These are phyloP conservation scores for Lithohypha guttulata DNA, from an alignment of 2,329 filamentous ascomycete genomes.

Conservation along the genomic window DNA sequence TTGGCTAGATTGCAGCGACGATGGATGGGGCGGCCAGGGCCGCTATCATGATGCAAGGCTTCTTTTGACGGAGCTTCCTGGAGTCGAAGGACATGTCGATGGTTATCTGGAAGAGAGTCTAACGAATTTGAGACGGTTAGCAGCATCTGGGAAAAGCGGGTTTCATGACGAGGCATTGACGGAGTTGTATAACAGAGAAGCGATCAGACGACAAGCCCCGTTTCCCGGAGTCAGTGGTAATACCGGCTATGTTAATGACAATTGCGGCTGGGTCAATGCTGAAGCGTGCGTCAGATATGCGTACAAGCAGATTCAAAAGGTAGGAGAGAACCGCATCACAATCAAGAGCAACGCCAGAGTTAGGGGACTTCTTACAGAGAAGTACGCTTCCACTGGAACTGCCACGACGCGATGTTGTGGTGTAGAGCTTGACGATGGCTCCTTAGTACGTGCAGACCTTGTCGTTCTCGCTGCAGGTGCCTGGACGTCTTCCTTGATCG, in stretches of 20 bases:
- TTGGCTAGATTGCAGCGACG: constrained; percentile 14
- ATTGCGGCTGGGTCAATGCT: constrained; percentile 38
- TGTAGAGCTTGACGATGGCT: constrained; percentile 12
- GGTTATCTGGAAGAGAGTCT: constrained; percentile 13
- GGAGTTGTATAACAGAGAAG: constrained; percentile 10
- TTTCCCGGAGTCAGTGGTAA: constrained; percentile 17
- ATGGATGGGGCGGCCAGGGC: constrained; percentile 32
- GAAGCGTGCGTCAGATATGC: constrained; percentile 32
- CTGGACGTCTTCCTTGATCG: constrained; percentile 68
- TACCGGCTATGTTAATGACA: constrained; percentile 36
- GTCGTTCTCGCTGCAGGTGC: constrained; percentile 70
- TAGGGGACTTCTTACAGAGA: constrained; percentile 14
- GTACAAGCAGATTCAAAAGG: constrained; percentile 27
- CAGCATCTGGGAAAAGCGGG: constrained; percentile 14
- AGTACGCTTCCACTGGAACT: neutral
- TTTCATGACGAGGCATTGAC: constrained; percentile 15
- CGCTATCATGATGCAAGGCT: constrained; percentile 37
- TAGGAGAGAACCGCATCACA: constrained; percentile 23
- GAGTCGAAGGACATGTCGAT: constrained; percentile 10
- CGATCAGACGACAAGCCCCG: constrained; percentile 14
- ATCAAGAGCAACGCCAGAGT: constrained; percentile 29
- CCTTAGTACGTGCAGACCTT: constrained; percentile 4
- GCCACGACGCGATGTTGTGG: constrained; percentile 14
- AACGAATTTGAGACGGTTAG: constrained; percentile 11
- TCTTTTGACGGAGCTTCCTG: constrained; percentile 27